Conservation (phyloP, 352 stramenopile species). For the Phytophthora citrophthora region DNA sequence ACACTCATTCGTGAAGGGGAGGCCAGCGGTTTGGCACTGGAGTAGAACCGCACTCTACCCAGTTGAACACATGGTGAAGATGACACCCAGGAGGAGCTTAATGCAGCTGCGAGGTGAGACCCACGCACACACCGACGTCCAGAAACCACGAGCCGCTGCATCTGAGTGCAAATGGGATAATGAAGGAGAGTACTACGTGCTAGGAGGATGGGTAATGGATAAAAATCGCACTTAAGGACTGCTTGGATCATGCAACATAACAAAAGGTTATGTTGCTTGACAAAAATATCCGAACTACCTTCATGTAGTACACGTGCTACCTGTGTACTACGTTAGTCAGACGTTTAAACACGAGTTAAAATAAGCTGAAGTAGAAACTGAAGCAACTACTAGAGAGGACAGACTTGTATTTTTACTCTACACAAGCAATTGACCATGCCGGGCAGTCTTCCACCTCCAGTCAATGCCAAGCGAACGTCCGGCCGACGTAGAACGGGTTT, state of each 20-base stretch:
- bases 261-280: too few relatives aligned
- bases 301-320: too few relatives aligned
- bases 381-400: too few relatives aligned
- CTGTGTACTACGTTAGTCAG: too few relatives aligned
- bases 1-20: conserved; percentile 63
- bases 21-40: conserved; percentile 30
- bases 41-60: conserved; percentile 8
- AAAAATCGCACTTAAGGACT: background rate
- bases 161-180: background rate
- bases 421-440: too few relatives aligned
- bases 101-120: background rate
- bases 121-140: conserved; percentile 20
- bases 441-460: too few relatives aligned
- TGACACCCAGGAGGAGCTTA: conserved; percentile 1
- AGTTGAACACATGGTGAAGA: background rate
- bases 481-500: too few relatives aligned
- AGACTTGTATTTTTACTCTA: too few relatives aligned
- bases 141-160: conserved; percentile 17
- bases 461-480: too few relatives aligned
- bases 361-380: too few relatives aligned
- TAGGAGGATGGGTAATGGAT: conserved; percentile 5
- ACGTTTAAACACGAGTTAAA: too few relatives aligned
- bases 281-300: too few relatives aligned
- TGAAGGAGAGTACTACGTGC: background rate
- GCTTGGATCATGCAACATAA: conserved; percentile 3